A percentile compares a stretch with the other conserved stretches of the same genome.
These are phyloP conservation scores for Tuber melanosporum DNA, from an alignment of 495 filamentous ascomycete species.

Conservation along the genomic window DNA sequence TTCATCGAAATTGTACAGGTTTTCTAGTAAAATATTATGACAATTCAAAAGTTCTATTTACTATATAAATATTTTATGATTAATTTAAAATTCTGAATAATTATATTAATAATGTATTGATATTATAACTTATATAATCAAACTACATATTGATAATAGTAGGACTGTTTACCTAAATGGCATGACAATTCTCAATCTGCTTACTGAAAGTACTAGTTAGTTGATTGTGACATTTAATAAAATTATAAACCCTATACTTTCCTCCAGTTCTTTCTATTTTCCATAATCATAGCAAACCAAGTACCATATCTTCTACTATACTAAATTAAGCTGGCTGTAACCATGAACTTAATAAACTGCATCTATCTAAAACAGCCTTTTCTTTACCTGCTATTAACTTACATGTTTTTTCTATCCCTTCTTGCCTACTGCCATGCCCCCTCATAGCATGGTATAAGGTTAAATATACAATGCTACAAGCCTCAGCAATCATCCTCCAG, in stretches of 20 bases:
- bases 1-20: too few relatives aligned
- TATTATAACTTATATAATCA: neutral
- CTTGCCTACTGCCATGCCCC: neutral
- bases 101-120: too few relatives aligned
- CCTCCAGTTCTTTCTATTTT: too few relatives aligned
- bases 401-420: neutral
- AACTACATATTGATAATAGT: constrained; percentile 15
- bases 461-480: too few relatives aligned
- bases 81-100: neutral
- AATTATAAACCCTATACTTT: too few relatives aligned
- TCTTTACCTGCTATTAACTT: constrained; percentile 1
- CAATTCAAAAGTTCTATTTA: constrained; percentile 8
- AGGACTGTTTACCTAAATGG: too few relatives aligned
- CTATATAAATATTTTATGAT: constrained; percentile 11
- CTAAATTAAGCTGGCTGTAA: neutral
- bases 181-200: too few relatives aligned
- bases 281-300: too few relatives aligned
- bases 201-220: too few relatives aligned
- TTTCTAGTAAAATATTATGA: neutral
- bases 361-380: neutral
- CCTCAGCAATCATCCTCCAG: constrained; percentile 5
- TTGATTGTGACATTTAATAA: too few relatives aligned
- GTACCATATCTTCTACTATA: too few relatives aligned
- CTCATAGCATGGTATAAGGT: constrained; percentile 1
- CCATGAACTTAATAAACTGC: constrained; percentile 1